A percentile compares a stretch with the other conserved stretches of the same genome.
Conservation (phyloP, 1,139 yeast species). For the Sugiyamaella sp. region DNA sequence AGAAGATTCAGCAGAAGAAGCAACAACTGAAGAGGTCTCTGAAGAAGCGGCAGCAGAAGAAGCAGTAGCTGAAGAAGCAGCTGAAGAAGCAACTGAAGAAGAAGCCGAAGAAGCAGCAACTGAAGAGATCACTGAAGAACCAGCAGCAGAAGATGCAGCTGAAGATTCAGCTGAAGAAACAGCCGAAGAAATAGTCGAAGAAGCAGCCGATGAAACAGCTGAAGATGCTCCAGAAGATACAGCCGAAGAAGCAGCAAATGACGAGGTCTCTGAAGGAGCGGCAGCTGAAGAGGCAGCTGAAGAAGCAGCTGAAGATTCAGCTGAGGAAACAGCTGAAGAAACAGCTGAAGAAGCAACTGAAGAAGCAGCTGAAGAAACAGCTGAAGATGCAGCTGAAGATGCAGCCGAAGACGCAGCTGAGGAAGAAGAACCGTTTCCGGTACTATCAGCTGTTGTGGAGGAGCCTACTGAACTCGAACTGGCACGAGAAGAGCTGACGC, state of each 20-base stretch:
- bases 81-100: neutral
- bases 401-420: neutral
- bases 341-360: neutral
- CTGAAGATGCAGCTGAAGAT: neutral
- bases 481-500: neutral
- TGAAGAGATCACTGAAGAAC: neutral
- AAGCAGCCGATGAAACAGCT: neutral
- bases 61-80: neutral
- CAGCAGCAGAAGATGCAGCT: neutral
- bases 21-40: neutral
- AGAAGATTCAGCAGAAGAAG: neutral
- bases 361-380: neutral
- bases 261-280: neutral
- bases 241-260: neutral
- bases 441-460: neutral
- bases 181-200: neutral
- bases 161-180: neutral
- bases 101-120: neutral
- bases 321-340: neutral
- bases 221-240: neutral
- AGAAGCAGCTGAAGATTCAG: neutral
- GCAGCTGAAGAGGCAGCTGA: neutral
- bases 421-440: neutral
- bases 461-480: neutral
- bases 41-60: neutral